Evolutionary conservation across 2,329 filamentous ascomycete species (phyloP), one percentile per base, ranked within the genome.

Genomic region (Fusarium anguioides): DNA sequence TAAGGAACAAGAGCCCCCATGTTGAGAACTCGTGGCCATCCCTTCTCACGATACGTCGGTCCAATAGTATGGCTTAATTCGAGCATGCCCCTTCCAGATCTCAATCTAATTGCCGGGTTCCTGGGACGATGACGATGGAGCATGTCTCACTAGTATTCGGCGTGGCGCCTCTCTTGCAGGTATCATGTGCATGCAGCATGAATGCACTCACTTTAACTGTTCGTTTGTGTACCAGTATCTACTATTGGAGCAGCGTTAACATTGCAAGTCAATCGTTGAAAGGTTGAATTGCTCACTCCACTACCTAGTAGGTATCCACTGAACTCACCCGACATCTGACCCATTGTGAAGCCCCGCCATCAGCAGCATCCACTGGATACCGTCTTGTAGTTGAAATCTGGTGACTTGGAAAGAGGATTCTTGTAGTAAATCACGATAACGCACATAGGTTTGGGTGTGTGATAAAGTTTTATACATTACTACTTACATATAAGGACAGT

Each of bases 11-110:
- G 24, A 57, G 9, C 11, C 29, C 24, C 33, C 39, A 24, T 41
- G 29, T 29, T 41, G 20, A 23, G 26, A 46, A 40, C 66, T 63
- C 57, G 66, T 66, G 61, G 56, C 46, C 45, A 46, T 68, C 37
- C 44, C 21, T 44, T 54, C 48, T 41, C 26, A 50, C 31, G 29
- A 48, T 23, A 15, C 18, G 23, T n/a, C 29, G 42, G 35, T 42
- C 66, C 61, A 68, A 69, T 68, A 47, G 29, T 9, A 47, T 26
- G 18, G 23, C 46, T 52, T 41, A 63, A 54, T 66, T 51, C 37
- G 37, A 66, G 56, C 66, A 68, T 68, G 66, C 56, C 48, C 61
- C 56, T 69, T 55, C 35, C 15, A 65, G 42, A 51, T 51, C 48
- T 55, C 40, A 27, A 40, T 41, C 21, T 36, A 51, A 59, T 69